Percentiles rank a stretch among this genome's conserved stretches.
phyloP scores from a whole-genome alignment of 257 asterid species.

The Fraxinus anomala region DNA sequence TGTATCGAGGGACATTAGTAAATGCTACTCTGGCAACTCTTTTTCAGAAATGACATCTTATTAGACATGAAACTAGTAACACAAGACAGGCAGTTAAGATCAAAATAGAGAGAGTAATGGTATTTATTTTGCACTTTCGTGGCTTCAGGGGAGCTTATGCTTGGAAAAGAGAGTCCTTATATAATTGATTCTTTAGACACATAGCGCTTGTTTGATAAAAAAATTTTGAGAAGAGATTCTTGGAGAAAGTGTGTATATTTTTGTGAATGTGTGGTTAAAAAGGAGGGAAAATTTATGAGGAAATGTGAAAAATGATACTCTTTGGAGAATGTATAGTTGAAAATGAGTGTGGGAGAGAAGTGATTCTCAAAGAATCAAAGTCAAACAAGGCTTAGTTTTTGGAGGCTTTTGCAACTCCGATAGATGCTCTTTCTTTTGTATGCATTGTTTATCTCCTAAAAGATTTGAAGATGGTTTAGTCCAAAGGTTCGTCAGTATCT shows the following conservation, averaged over 20 bases:
- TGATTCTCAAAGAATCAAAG: no score
- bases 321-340: no score
- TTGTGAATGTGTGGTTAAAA: no score
- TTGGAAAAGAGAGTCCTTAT: background rate
- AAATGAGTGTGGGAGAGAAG: no score
- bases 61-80: background rate
- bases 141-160: conserved; percentile 20
- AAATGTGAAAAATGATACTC: no score
- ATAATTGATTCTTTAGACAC: conserved; percentile 4
- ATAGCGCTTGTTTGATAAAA: background rate
- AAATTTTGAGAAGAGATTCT: no score
- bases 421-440: conserved; percentile 27
- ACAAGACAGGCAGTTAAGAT: background rate
- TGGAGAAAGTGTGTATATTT: no score
- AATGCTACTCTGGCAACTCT: background rate
- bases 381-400: background rate
- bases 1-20: background rate
- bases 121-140: conserved; percentile 8
- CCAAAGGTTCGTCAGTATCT: background rate
- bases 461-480: background rate
- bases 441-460: background rate
- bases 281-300: no score
- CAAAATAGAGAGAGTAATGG: conserved; percentile 4
- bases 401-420: conserved; percentile 21
- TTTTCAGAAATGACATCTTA: background rate